Evolutionary conservation across 768 basidiomycete species (phyloP).

Genomic region (Russula sp.): DNA sequence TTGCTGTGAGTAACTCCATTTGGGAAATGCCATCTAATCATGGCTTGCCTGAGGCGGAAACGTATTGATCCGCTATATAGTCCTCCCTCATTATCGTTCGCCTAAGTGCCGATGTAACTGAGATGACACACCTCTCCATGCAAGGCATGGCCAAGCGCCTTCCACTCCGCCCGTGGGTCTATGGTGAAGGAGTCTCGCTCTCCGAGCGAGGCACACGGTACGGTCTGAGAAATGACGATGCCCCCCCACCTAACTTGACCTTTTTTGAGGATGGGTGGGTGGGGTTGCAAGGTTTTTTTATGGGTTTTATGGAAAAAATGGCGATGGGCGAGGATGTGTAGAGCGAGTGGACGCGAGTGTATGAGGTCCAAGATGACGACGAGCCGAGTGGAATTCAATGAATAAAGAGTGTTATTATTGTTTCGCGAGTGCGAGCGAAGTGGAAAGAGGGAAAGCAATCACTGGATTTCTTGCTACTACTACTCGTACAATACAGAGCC

Average conservation of each 20-base stretch:
- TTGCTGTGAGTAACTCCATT: conserved; percentile 8
- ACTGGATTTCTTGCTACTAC: too few species aligned
- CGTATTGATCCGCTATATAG: background rate
- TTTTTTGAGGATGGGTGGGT: background rate
- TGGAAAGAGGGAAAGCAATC: too few species aligned
- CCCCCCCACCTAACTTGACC: background rate
- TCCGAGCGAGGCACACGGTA: background rate
- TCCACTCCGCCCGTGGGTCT: conserved; percentile 4
- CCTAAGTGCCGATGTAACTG: background rate
- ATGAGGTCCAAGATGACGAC: too few species aligned
- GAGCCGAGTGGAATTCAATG: too few species aligned
- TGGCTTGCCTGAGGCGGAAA: background rate
- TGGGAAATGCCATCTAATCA: background rate
- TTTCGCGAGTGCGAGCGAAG: too few species aligned
- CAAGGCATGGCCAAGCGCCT: conserved; percentile 3
- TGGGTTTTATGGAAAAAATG: too few species aligned
- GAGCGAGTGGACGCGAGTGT: too few species aligned
- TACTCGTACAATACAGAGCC: too few species aligned
- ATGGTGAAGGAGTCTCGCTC: conserved; percentile 11
- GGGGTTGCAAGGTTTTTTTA: too few species aligned
- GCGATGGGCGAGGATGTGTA: too few species aligned
- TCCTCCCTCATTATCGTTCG: conserved; percentile 14
- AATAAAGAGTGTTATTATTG: too few species aligned
- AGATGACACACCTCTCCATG: conserved; percentile 18
- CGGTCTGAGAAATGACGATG: background rate